Evolutionary conservation across 352 stramenopile species (phyloP).

Genomic region (Phytophthora melonis): DNA sequence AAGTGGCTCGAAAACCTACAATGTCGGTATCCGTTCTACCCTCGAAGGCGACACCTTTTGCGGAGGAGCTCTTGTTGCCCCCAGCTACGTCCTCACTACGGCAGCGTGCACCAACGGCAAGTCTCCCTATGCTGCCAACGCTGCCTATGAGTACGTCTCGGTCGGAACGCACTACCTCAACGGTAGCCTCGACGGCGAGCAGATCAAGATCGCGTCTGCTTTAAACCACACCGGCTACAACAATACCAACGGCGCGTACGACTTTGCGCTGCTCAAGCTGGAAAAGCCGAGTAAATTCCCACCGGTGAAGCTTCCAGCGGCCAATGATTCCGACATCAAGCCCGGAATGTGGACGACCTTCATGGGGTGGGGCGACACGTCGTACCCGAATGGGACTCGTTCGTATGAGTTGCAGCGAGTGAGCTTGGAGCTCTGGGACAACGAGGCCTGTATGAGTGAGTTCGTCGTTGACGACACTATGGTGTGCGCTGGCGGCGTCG

Average conservation of each 20-base stretch:
- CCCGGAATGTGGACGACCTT: neutral
- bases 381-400: neutral
- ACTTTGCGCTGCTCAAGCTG: conserved; percentile 54
- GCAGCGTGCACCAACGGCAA: neutral
- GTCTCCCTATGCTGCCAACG: neutral
- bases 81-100: conserved; percentile 12
- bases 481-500: conserved; percentile 22
- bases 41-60: conserved; percentile 16
- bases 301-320: conserved; percentile 33
- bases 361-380: neutral
- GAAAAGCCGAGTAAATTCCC: conserved; percentile 33
- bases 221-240: conserved; percentile 9
- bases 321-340: conserved; percentile 18
- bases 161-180: conserved; percentile 15
- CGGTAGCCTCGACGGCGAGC: conserved; percentile 13
- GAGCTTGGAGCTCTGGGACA: conserved; percentile 33
- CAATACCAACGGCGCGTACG: conserved; percentile 1
- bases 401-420: conserved; percentile 41
- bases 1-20: conserved; percentile 43
- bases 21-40: conserved; percentile 15
- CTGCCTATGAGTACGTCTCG: neutral
- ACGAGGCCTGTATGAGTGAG: conserved; percentile 16
- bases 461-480: conserved; percentile 18
- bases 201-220: conserved; percentile 6
- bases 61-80: conserved; percentile 7